These are phyloP conservation scores for Oryza australiensis DNA, from an alignment of 176 grass and related monocot species.

Conservation along the genomic window DNA sequence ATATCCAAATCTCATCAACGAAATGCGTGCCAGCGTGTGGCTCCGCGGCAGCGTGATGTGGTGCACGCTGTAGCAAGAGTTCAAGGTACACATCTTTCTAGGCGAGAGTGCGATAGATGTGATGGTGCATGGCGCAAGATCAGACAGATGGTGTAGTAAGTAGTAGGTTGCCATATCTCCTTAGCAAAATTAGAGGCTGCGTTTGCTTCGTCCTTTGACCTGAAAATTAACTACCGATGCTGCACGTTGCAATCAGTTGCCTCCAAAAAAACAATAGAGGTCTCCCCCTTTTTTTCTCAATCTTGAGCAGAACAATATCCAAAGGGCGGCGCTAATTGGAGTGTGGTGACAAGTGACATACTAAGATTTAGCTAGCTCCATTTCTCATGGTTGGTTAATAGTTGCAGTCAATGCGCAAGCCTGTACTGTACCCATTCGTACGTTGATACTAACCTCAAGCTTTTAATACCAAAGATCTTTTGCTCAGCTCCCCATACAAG, in stretches of 20 bases:
- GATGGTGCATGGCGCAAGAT: neutral
- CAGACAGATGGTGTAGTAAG: neutral
- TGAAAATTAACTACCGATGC: neutral
- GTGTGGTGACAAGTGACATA: neutral
- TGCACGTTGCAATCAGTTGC: neutral
- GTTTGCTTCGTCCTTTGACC: conserved; percentile 8
- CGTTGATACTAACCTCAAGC: conserved; percentile 11
- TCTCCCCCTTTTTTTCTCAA: neutral
- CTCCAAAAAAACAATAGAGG: neutral
- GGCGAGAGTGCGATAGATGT: conserved; percentile 27
- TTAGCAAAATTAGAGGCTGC: neutral
- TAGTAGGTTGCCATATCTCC: neutral
- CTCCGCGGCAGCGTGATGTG: neutral
- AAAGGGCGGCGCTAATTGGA: neutral
- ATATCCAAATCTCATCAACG: neutral
- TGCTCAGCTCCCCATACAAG: conserved; percentile 2
- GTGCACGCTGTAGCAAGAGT: neutral
- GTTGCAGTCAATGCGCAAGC: neutral
- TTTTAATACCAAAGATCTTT: neutral
- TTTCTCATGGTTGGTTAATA: neutral
- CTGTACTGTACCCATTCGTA: neutral
- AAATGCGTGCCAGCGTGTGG: neutral
- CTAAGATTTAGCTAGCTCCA: neutral
- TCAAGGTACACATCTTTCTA: conserved; percentile 15
- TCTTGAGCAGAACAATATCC: neutral